Evolutionary conservation across 768 basidiomycete species (phyloP).

Genomic region (Hypholoma sublateritium): DNA sequence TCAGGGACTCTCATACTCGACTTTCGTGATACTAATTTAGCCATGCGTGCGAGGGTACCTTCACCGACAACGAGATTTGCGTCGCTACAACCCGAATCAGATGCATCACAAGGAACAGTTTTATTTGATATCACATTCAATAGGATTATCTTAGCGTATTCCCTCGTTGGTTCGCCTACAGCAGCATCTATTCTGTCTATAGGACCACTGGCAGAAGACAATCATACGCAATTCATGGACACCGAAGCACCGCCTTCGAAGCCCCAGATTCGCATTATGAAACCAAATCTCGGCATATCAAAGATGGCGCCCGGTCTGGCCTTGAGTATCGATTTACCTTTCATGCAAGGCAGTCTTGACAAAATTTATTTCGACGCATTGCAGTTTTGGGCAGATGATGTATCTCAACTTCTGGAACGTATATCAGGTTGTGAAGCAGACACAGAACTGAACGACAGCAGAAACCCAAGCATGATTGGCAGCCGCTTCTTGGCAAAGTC

Average conservation of each 20-base stretch:
- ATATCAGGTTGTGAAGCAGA: constrained; percentile 26
- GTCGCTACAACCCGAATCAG: neutral
- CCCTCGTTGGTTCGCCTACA: constrained; percentile 33
- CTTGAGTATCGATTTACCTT: constrained; percentile 53
- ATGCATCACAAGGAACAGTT: constrained; percentile 17
- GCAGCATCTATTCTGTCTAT: constrained; percentile 52
- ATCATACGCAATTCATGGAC: neutral
- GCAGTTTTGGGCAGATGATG: constrained; percentile 88
- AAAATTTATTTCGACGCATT: constrained; percentile 74
- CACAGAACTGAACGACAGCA: constrained; percentile 33
- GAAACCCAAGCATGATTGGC: constrained; percentile 70
- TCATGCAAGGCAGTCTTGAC: constrained; percentile 55
- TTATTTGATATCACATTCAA: constrained; percentile 41
- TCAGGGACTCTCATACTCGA: constrained; percentile 74
- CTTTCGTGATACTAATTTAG: constrained; percentile 49
- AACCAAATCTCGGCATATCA: constrained; percentile 13
- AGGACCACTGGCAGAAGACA: constrained; percentile 36
- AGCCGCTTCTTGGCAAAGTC: constrained; percentile 74
- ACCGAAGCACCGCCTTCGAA: constrained; percentile 17
- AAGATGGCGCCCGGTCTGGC: constrained; percentile 22
- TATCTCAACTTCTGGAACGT: constrained; percentile 67
- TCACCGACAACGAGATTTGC: constrained; percentile 28
- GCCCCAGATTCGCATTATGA: constrained; percentile 36
- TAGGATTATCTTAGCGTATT: constrained; percentile 51
- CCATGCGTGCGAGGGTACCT: constrained; percentile 2